phyloP scores from a whole-genome alignment of 768 basidiomycete genomes.

The Suillus hirtellus region DNA sequence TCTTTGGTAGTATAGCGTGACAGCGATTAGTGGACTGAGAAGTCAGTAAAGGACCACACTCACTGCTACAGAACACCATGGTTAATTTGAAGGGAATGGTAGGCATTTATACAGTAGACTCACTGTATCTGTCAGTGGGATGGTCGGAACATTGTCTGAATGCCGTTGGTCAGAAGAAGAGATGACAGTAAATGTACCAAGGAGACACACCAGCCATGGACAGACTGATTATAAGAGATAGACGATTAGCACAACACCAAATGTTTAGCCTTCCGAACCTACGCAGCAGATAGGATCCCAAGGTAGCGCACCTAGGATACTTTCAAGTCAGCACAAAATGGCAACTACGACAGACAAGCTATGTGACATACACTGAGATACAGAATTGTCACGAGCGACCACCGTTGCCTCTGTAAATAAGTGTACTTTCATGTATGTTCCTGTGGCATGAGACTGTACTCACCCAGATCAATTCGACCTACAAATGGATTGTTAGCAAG shows the following conservation, averaged over 20 bases:
- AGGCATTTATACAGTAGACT: not conserved
- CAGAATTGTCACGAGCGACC: not conserved
- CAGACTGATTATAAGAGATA: not conserved
- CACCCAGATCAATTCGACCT: not conserved
- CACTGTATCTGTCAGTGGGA: not conserved
- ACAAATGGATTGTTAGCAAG: not conserved
- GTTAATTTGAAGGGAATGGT: not conserved
- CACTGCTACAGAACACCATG: not conserved
- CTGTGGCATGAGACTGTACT: not conserved
- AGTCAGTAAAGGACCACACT: not conserved
- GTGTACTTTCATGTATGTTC: not conserved
- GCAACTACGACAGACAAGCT: not conserved
- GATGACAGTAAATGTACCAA: not conserved
- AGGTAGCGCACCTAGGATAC: not conserved
- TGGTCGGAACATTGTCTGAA: not conserved
- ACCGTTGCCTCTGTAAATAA: not conserved
- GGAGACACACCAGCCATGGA: not conserved
- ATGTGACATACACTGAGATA: not conserved
- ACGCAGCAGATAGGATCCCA: not conserved
- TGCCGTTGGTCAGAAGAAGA: not conserved
- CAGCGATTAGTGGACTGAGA: not conserved
- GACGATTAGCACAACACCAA: not conserved
- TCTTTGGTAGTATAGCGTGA: not conserved
- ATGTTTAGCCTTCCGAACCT: not conserved
- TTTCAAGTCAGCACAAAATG: not conserved